phyloP scores from a whole-genome alignment of 2,329 filamentous ascomycete species.

The Ploettnerulaceae sp. region DNA sequence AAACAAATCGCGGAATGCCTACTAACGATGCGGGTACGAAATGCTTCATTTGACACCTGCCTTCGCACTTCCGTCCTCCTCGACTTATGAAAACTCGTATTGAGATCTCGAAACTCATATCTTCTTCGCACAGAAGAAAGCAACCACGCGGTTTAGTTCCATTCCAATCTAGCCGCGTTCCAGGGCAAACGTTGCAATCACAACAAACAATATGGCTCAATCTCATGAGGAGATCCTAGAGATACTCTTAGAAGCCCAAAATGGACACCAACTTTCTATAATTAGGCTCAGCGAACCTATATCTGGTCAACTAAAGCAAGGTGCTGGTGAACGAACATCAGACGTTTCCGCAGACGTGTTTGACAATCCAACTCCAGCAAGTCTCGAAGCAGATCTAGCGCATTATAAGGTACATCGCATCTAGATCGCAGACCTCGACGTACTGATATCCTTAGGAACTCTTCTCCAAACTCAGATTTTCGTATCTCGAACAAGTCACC shows the following conservation, averaged over 20 bases:
- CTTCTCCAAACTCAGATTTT: slow-evolving; percentile 93
- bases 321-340: slow-evolving; percentile 53
- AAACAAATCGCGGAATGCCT: slow-evolving; percentile 18
- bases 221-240: slow-evolving; percentile 39
- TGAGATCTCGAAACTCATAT: neutral
- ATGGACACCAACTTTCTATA: slow-evolving; percentile 62
- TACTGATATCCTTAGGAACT: slow-evolving; percentile 53
- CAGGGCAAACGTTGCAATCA: neutral
- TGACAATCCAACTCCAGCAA: slow-evolving; percentile 66
- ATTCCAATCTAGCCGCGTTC: too few species aligned
- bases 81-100: too few species aligned
- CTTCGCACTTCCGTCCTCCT: too few species aligned
- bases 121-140: neutral
- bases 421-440: neutral
- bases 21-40: neutral
- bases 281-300: slow-evolving; percentile 73
- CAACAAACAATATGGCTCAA: slow-evolving; percentile 20
- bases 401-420: slow-evolving; percentile 67
- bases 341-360: slow-evolving; percentile 64
- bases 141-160: too few species aligned
- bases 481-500: slow-evolving; percentile 95
- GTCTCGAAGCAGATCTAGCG: slow-evolving; percentile 74
- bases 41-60: too few species aligned
- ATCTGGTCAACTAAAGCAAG: slow-evolving; percentile 45
- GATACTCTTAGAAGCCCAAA: slow-evolving; percentile 49